A percentile compares a stretch with the other conserved stretches of the same genome.
These are phyloP conservation scores for Yarrowia yakushimensis DNA, from an alignment of 805 yeast genomes.

Conservation along the genomic window DNA sequence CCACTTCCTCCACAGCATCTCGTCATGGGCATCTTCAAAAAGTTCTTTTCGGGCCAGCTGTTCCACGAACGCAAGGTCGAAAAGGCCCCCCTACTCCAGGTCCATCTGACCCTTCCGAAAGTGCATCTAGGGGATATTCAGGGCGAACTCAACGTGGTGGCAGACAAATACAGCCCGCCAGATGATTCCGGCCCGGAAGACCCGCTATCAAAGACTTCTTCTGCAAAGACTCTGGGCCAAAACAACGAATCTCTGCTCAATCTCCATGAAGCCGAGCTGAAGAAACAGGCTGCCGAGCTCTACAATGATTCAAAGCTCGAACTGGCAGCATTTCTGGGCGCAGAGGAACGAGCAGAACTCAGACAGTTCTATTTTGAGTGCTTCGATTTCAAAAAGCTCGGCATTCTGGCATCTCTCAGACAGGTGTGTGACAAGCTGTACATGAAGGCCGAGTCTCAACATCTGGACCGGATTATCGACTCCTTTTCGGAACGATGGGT, in stretches of 20 bases:
- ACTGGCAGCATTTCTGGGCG: slow-evolving; percentile 11
- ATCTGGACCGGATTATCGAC: slow-evolving; percentile 69
- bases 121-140: slow-evolving; percentile 10
- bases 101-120: slow-evolving; percentile 3
- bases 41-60: slow-evolving; percentile 12
- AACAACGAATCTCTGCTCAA: not conserved
- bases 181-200: not conserved
- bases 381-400: slow-evolving; percentile 46
- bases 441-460: slow-evolving; percentile 78
- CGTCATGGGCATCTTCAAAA: slow-evolving; percentile 4
- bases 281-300: slow-evolving; percentile 5
- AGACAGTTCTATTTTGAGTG: slow-evolving; percentile 35
- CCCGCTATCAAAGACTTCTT: not conserved
- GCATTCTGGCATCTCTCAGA: slow-evolving; percentile 55
- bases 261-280: slow-evolving; percentile 11
- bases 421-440: slow-evolving; percentile 60
- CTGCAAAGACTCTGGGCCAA: not conserved
- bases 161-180: slow-evolving; percentile 8
- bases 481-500: slow-evolving; percentile 65
- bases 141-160: slow-evolving; percentile 16
- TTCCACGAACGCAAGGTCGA: slow-evolving; percentile 7
- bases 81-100: not conserved
- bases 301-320: slow-evolving; percentile 11
- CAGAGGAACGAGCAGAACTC: slow-evolving; percentile 27
- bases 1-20: not conserved